Evolutionary conservation across 2,329 filamentous ascomycete species (phyloP).

Genomic region (Cladophialophora exuberans): DNA sequence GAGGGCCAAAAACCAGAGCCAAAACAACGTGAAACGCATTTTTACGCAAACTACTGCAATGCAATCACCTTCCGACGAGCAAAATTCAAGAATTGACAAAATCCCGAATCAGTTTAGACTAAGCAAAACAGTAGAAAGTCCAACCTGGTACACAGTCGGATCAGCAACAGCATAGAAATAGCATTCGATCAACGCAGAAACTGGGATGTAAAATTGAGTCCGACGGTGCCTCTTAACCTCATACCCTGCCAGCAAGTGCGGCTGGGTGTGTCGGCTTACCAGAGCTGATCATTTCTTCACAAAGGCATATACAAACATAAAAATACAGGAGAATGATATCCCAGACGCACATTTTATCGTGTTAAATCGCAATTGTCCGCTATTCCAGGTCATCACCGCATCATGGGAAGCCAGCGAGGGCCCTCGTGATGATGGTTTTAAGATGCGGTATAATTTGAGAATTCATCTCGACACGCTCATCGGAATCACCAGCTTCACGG

Average conservation of each 20-base stretch:
- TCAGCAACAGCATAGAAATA: constrained; percentile 1
- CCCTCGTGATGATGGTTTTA: constrained; percentile 85
- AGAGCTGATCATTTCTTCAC: constrained; percentile 39
- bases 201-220: constrained; percentile 33
- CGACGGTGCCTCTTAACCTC: constrained; percentile 55
- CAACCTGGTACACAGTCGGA: not conserved
- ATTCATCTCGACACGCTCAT: constrained; percentile 71
- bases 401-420: constrained; percentile 61
- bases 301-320: not conserved
- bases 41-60: no score
- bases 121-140: not conserved
- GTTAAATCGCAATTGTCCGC: constrained; percentile 55
- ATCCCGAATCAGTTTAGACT: no score
- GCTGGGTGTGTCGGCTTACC: constrained; percentile 58
- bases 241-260: constrained; percentile 55
- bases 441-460: constrained; percentile 57
- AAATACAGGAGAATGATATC: constrained; percentile 16
- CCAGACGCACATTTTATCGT: constrained; percentile 19
- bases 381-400: constrained; percentile 68
- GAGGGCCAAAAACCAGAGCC: constrained; percentile 31
- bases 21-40: no score
- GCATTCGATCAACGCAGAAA: not conserved
- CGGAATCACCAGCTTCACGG: constrained; percentile 70
- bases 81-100: not conserved
- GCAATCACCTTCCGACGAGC: not conserved